Evolutionary conservation across 2,329 filamentous ascomycete genomes (phyloP), one percentile per base, ranked within the genome.

Genomic region (Arachnopeziza araneosa): DNA sequence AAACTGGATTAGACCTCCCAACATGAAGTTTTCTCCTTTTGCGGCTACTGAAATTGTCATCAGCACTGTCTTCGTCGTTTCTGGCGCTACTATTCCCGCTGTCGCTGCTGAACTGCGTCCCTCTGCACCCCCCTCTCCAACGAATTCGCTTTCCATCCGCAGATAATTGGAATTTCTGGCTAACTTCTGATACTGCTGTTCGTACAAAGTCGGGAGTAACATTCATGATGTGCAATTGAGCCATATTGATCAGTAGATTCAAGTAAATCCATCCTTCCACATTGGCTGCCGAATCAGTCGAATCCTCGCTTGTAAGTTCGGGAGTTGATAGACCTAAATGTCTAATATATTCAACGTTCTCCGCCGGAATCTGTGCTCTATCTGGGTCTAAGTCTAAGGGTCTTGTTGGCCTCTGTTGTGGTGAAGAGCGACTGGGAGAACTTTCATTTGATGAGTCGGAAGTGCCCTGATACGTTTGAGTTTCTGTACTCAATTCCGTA

Each of bases 201-300:
- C 89, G 86, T 49, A 95, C 85, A 67, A 93, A 93, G 26, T 88
- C 85, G 0, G 87, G 81, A 0, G 91, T 92, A 1, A 96, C 90
- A 60, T 91, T 93, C 66, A 95, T 81, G 0, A 92, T 93, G 68
- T 96, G 91, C 21, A 96, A 76, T 73, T 96, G 91, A 0, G 91
- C 91, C 78, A 96, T 82, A 69, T 88, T 92, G 70, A 87, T 86
- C 1, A 96, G 79, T 0, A 96, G 75, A 66, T 95, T 95, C 7
- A 95, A 76, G 67, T 93, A 93, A 0, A 93, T 85, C 90, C 90
- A 95, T 4, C 89, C 89, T 24, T 91, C 85, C 0, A 79, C 78
- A 58, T 88, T 86, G 0, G 85, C 80, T 17, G 81, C 79, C 12
- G 85, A 82, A 56, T 85, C 79, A 1, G 76, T 68, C 21, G 75